Base-by-base conservation (phyloP, 2,329 filamentous ascomycete species). In the Neoscytalidium dimidiatum region DNA sequence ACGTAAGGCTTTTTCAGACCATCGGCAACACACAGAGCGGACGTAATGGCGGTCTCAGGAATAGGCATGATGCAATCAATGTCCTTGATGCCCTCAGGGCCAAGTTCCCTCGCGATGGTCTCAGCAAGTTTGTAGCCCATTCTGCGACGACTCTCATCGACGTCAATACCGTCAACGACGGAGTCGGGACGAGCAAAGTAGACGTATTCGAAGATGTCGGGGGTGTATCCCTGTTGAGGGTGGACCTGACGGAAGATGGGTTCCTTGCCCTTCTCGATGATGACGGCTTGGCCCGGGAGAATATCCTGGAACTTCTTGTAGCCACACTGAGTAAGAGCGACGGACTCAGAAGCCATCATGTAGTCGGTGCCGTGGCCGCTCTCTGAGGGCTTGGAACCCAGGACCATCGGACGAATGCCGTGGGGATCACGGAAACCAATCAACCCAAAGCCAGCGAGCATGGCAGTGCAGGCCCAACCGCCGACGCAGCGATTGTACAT, bases 341-440 rank as follows among this genome's bases (percentile, higher is more conserved):
- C 88, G 8, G 90, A 94, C 78, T 97, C 93, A 0, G 92, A 96
- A 0, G 92, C 92, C 82, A 97, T 87, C 85, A 97, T 92, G 81
- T 96, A 97, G 78, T 97, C 93, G 66, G 79, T 89, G 5, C 87
- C 88, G 4, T 85, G 82, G 38, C 86, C 83, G 43, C 87, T 90
- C 14, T 82, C 78, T 1, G 91, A 92, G 1, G 87, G 84, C 62
- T 92, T 86, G 56, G 88, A 91, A 46, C 93, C 93, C 9, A 96
- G 80, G 52, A 91, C 86, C 68, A 97, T 86, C 2, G 93, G 93
- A 13, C 93, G 90, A 73, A 96, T 96, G 67, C 92, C 92, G 72
- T 92, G 87, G 5, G 88, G 81, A 74, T 96, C 92, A 68, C 91
- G 84, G 82, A 94, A 94, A 51, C 89, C 91, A 38, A 94, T 87